Evolutionary conservation across 1,284 basidiomycete species (phyloP).

Genomic region (Peniophora sp.): DNA sequence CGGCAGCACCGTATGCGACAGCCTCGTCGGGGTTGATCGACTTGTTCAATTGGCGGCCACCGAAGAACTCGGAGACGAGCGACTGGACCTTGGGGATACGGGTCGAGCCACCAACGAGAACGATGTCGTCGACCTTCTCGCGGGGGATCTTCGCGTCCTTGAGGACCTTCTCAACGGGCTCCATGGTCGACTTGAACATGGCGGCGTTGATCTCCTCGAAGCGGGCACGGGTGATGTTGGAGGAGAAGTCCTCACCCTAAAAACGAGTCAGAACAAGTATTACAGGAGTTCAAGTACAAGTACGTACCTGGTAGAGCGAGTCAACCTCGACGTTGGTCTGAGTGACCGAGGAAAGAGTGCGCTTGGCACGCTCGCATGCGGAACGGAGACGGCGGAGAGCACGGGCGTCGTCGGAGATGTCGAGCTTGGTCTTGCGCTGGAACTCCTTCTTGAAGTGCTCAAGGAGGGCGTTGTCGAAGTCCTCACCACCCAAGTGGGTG

Average conservation of each 20-base stretch:
- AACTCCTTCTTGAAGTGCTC: slow-evolving; percentile 99
- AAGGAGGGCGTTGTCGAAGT: slow-evolving; percentile 96
- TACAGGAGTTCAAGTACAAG: slow-evolving; percentile 2
- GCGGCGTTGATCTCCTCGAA: slow-evolving; percentile 98
- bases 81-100: slow-evolving; percentile 99
- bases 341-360: slow-evolving; percentile 94
- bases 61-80: slow-evolving; percentile 97
- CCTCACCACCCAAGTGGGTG: slow-evolving; percentile 96
- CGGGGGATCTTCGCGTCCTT: slow-evolving; percentile 98
- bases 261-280: slow-evolving; percentile 6
- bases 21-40: slow-evolving; percentile 96
- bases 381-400: slow-evolving; percentile 91
- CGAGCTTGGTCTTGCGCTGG: slow-evolving; percentile 95
- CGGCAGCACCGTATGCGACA: slow-evolving; percentile 93
- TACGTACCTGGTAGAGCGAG: slow-evolving; percentile 83
- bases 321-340: slow-evolving; percentile 99
- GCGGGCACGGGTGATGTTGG: slow-evolving; percentile 96
- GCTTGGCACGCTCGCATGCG: slow-evolving; percentile 99
- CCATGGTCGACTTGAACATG: slow-evolving; percentile 94
- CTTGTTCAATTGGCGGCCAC: slow-evolving; percentile 97
- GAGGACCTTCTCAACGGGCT: slow-evolving; percentile 97
- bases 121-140: slow-evolving; percentile 98
- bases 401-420: slow-evolving; percentile 94
- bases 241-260: slow-evolving; percentile 88
- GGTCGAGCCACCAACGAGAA: slow-evolving; percentile 98